phyloP scores from a whole-genome alignment of 768 basidiomycete species.

The Amanita subjunquillea region DNA sequence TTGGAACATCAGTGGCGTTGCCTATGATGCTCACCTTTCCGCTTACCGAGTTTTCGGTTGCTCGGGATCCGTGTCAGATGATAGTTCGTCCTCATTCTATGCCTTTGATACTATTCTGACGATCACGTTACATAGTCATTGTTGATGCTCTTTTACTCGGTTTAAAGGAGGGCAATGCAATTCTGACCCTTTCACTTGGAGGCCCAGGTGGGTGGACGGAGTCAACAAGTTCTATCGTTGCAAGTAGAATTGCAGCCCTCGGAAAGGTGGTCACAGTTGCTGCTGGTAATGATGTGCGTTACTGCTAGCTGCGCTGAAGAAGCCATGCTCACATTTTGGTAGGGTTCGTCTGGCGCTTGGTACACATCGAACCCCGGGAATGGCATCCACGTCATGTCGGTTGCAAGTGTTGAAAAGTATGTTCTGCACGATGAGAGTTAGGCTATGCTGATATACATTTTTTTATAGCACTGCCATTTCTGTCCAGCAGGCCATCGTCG shows the following conservation, averaged over 20 bases:
- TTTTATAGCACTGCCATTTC: conserved; percentile 38
- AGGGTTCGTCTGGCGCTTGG: conserved; percentile 52
- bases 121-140: conserved; percentile 15
- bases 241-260: conserved; percentile 42
- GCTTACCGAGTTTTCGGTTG: conserved; percentile 58
- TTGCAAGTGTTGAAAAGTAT: conserved; percentile 45
- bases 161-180: conserved; percentile 42
- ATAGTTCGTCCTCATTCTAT: conserved; percentile 27
- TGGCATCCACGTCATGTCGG: conserved; percentile 46
- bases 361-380: conserved; percentile 44
- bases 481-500: conserved; percentile 43
- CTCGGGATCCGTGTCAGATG: conserved; percentile 34
- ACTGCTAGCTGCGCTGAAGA: background rate
- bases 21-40: conserved; percentile 45
- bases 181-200: conserved; percentile 60
- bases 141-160: conserved; percentile 43
- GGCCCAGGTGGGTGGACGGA: conserved; percentile 57
- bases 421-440: conserved; percentile 3
- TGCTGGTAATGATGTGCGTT: conserved; percentile 39
- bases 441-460: background rate
- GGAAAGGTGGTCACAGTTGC: conserved; percentile 58
- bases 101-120: background rate
- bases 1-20: conserved; percentile 64
- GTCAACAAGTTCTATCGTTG: conserved; percentile 39
- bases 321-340: background rate